Evolutionary conservation across 2,329 filamentous ascomycete species (phyloP).

Genomic region (Aureobasidium zeae): DNA sequence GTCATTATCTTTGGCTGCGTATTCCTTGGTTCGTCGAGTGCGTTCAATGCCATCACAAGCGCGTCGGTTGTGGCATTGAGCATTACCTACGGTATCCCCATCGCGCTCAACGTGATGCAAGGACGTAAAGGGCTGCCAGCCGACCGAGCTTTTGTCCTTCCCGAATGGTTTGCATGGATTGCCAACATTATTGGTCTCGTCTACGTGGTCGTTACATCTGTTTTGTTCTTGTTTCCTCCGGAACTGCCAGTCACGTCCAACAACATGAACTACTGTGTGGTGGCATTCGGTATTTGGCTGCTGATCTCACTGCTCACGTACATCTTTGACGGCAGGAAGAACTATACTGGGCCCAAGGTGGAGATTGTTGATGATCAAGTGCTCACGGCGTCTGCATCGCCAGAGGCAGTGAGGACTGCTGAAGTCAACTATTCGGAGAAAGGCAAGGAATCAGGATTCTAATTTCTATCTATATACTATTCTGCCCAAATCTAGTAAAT

Average conservation of each 20-base stretch:
- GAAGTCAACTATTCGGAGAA: slow-evolving; percentile 3
- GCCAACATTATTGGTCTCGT: slow-evolving; percentile 52
- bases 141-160: slow-evolving; percentile 46
- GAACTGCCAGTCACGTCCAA: slow-evolving; percentile 52
- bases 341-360: slow-evolving; percentile 44
- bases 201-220: slow-evolving; percentile 61
- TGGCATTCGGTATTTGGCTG: slow-evolving; percentile 49
- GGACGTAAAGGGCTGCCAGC: slow-evolving; percentile 56
- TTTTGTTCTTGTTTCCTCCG: slow-evolving; percentile 67
- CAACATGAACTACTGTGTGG: slow-evolving; percentile 60
- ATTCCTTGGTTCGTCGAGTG: slow-evolving; percentile 29
- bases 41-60: slow-evolving; percentile 31
- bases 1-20: slow-evolving; percentile 30
- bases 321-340: slow-evolving; percentile 52
- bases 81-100: slow-evolving; percentile 65
- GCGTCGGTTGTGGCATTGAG: slow-evolving; percentile 60
- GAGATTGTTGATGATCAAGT: slow-evolving; percentile 25
- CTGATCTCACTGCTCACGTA: slow-evolving; percentile 50
- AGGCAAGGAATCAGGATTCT: not conserved
- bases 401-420: not conserved
- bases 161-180: slow-evolving; percentile 48
- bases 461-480: not conserved
- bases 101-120: slow-evolving; percentile 58
- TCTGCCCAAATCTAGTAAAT: not conserved
- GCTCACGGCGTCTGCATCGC: slow-evolving; percentile 2